Evolutionary conservation across 345 rosid genomes (phyloP), one percentile per base, ranked within the genome.

Genomic region (Populus tremula): DNA sequence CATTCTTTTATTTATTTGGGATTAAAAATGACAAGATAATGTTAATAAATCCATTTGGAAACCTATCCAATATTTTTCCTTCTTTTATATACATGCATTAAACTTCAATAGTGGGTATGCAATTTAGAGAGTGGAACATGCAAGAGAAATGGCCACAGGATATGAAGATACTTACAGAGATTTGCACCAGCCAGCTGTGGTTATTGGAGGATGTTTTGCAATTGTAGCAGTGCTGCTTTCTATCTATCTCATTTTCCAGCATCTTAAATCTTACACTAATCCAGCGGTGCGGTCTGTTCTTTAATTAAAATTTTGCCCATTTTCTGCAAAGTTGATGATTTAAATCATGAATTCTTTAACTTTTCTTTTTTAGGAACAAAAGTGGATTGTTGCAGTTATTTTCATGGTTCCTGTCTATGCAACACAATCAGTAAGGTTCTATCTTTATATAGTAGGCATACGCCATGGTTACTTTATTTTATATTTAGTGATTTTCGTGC

Each of bases 331-430:
- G 1, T 72, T 56, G 63, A 14, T 49, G 25, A 21, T 23, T 49
- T 49, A 72, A 20, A 59, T 61, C 53, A 43, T 31, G 18, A 10
- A 31, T 12, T 69, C 38, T 38, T 5, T 33, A 47, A 1, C 18
- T 41, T 21, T 59, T 10, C 10, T 41, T 41, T 64, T 73, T 10
- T 82, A 94, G 98, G 98, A 93, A 76, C 98, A 93, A 85, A 94
- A 94, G 83, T 93, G 98, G 97, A 74, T 90, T 35, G 97, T 91
- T 67, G 86, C 87, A 6, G 86, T 94, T 72, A 53, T 94, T 76
- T 86, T 93, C 84, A 91, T 93, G 91, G 98, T 93, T 71, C 98
- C 98, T 23, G 92, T 90, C 73, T 94, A 91, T 68, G 98, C 97
- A 18, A 84, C 86, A 9, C 91, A 94, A 78, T 94, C 98, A 3